Evolutionary conservation across 148 eudicot species (phyloP).

Genomic region (Polygonum aviculare): DNA sequence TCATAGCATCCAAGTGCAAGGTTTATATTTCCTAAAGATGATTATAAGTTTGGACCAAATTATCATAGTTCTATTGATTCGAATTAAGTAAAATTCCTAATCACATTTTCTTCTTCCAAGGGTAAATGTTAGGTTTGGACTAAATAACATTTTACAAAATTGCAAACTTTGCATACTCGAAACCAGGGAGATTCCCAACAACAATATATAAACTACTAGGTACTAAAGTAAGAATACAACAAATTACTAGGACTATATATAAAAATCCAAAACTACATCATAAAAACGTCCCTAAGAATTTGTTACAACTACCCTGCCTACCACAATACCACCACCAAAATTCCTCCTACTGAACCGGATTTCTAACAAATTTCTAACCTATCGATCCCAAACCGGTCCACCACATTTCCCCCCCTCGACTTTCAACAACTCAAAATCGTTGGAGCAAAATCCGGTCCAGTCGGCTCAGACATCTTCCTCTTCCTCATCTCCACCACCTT

Average conservation of each 20-base stretch:
- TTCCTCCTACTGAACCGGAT: slow-evolving; percentile 38
- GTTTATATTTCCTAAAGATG: neutral
- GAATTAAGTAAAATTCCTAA: neutral
- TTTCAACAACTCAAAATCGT: slow-evolving; percentile 25
- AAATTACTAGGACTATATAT: slow-evolving; percentile 7
- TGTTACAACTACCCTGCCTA: slow-evolving; percentile 12
- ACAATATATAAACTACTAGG: neutral
- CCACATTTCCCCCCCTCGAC: neutral
- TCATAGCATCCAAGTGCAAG: neutral
- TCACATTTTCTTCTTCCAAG: neutral
- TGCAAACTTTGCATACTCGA: neutral
- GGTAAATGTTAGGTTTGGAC: neutral
- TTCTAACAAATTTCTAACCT: neutral
- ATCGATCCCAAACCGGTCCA: slow-evolving; percentile 26
- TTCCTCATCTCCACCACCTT: slow-evolving; percentile 11
- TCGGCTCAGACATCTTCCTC: slow-evolving; percentile 30
- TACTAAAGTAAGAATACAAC: neutral
- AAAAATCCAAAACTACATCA: neutral
- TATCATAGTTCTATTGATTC: neutral
- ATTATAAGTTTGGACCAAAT: neutral
- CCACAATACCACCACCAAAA: slow-evolving; percentile 34
- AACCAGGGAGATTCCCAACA: neutral
- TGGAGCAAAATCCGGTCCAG: slow-evolving; percentile 17
- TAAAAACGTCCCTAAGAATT: neutral
- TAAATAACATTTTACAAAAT: too few species aligned